Conservation (phyloP, 1,284 basidiomycete species). For the Irpex sp. region DNA sequence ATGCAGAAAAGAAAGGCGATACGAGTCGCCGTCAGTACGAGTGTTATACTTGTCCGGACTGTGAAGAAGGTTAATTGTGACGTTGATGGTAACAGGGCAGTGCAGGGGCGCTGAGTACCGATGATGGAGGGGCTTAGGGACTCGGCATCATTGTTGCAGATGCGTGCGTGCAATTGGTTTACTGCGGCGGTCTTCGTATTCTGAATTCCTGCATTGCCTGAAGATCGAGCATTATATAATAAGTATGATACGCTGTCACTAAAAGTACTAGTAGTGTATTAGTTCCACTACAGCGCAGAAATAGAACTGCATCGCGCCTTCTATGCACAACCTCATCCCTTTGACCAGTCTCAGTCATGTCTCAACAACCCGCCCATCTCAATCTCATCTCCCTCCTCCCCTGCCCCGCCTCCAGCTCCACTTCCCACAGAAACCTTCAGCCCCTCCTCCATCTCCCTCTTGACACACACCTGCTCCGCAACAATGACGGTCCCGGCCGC, state of each 20-base stretch:
- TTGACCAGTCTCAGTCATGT: constrained; percentile 19
- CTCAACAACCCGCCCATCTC: constrained; percentile 55
- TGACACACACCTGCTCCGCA: constrained; percentile 90
- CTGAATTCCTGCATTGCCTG: background rate
- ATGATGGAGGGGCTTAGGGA: no score
- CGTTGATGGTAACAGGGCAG: no score
- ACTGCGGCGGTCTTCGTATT: no score
- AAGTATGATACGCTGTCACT: background rate
- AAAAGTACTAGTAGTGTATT: background rate
- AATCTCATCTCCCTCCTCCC: constrained; percentile 33
- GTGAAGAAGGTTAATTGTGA: no score
- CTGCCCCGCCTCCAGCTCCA: constrained; percentile 20
- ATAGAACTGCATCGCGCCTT: background rate
- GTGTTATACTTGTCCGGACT: no score
- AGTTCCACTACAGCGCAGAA: background rate
- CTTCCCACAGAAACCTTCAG: constrained; percentile 40
- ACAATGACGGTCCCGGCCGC: constrained; percentile 72
- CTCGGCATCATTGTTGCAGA: no score
- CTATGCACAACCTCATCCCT: no score
- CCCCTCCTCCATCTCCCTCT: constrained; percentile 88
- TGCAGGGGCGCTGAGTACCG: no score
- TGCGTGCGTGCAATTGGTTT: no score
- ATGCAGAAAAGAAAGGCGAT: no score
- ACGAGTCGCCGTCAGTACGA: no score
- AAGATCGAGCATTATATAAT: background rate